Conservation (phyloP, 345 rosid species). For the Salix suchowensis region DNA sequence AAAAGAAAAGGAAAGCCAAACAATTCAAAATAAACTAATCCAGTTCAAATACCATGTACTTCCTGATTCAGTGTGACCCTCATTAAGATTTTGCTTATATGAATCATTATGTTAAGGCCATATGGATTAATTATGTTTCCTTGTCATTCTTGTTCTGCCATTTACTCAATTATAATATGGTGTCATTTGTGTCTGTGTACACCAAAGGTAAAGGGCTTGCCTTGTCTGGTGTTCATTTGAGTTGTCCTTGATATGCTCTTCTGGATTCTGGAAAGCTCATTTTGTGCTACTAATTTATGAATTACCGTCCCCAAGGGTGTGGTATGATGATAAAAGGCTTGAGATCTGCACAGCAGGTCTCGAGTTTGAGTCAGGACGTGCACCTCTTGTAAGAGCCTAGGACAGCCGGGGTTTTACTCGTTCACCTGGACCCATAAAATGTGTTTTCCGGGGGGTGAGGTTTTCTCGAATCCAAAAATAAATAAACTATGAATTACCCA, state of each 20-base stretch:
- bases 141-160: neutral
- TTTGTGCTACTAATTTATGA: neutral
- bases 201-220: neutral
- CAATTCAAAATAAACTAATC: neutral
- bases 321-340: no score
- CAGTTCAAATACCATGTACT: neutral
- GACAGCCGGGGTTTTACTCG: no score
- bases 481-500: neutral
- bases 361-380: no score
- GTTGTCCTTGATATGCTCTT: neutral
- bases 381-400: no score
- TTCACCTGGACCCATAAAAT: no score
- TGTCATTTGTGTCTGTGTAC: neutral
- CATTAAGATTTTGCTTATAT: neutral
- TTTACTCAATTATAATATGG: neutral
- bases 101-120: neutral
- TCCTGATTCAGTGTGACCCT: neutral
- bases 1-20: neutral
- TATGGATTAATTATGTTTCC: neutral
- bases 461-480: no score
- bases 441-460: rapidly evolving
- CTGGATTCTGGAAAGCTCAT: neutral
- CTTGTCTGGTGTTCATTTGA: neutral
- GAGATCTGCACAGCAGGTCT: no score
- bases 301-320: no score